These are phyloP conservation scores for Coffea canephora DNA, from an alignment of 257 asterid genomes.

Conservation along the genomic window DNA sequence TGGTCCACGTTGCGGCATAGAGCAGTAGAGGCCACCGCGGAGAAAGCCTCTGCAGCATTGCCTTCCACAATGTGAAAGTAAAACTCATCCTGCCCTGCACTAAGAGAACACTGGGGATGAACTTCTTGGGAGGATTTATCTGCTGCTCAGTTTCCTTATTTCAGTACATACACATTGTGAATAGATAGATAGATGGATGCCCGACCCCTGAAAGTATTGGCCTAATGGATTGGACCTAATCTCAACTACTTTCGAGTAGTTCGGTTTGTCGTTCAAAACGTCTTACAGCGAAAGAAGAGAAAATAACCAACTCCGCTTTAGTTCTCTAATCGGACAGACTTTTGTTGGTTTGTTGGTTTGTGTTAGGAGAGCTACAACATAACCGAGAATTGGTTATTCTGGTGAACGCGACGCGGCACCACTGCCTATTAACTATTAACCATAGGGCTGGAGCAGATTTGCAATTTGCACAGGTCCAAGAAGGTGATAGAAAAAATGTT, in stretches of 20 bases:
- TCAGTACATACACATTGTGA: background rate
- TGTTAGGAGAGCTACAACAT: constrained; percentile 6
- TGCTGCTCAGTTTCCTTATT: too few species aligned
- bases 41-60: constrained; percentile 32
- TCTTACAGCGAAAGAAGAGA: background rate
- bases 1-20: constrained; percentile 77
- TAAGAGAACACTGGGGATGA: background rate
- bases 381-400: background rate
- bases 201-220: background rate
- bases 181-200: background rate
- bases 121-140: too few species aligned
- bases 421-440: background rate
- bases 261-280: background rate
- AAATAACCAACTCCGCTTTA: background rate
- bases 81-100: constrained; percentile 29
- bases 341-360: background rate
- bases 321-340: background rate
- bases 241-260: constrained; percentile 6
- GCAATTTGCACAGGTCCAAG: too few species aligned
- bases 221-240: constrained; percentile 6
- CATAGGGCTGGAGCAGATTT: too few species aligned
- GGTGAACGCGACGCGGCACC: constrained; percentile 14
- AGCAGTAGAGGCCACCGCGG: constrained; percentile 52
- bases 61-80: constrained; percentile 29
- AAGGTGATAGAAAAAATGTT: too few species aligned